Conservation (phyloP, 202 grass and related monocot genomes). For the Cymbopogon flexuosus region DNA sequence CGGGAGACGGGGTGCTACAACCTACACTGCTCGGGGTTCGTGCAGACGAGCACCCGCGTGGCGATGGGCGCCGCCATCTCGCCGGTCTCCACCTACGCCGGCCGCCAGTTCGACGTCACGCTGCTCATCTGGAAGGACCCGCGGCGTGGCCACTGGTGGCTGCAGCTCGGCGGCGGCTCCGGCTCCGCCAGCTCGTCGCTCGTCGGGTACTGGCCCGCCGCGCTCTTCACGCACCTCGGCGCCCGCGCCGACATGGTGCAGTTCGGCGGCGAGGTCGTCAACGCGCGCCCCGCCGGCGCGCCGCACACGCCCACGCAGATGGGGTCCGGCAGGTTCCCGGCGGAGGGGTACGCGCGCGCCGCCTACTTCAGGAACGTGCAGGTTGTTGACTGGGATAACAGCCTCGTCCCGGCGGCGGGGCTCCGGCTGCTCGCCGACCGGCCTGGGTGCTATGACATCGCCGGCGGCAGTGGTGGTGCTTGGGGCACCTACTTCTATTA, state of each 20-base stretch:
- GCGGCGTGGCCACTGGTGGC: constrained; percentile 80
- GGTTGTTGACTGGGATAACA: constrained; percentile 74
- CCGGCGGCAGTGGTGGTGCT: constrained; percentile 30
- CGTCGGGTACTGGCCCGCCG: constrained; percentile 75
- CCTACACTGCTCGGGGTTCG: constrained; percentile 74
- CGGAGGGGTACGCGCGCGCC: constrained; percentile 51
- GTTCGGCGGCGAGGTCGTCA: constrained; percentile 80
- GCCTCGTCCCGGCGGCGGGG: constrained; percentile 39
- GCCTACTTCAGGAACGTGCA: constrained; percentile 68
- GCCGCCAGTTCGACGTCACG: constrained; percentile 61
- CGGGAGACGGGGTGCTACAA: constrained; percentile 89
- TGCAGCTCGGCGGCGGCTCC: constrained; percentile 37
- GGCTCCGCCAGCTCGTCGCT: neutral
- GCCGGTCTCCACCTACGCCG: constrained; percentile 39
- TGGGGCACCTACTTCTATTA: constrained; percentile 92
- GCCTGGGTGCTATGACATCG: constrained; percentile 66
- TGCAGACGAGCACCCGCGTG: constrained; percentile 69
- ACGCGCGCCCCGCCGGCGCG: constrained; percentile 36
- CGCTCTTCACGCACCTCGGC: constrained; percentile 62
- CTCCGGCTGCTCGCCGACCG: constrained; percentile 45
- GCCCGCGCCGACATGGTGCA: constrained; percentile 61
- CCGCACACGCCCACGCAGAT: constrained; percentile 77
- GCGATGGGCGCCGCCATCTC: constrained; percentile 68
- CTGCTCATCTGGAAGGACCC: constrained; percentile 89
- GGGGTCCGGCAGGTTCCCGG: constrained; percentile 66